Evolutionary conservation across 495 filamentous ascomycete species (phyloP).

Genomic region (Parathielavia hyrcaniae): DNA sequence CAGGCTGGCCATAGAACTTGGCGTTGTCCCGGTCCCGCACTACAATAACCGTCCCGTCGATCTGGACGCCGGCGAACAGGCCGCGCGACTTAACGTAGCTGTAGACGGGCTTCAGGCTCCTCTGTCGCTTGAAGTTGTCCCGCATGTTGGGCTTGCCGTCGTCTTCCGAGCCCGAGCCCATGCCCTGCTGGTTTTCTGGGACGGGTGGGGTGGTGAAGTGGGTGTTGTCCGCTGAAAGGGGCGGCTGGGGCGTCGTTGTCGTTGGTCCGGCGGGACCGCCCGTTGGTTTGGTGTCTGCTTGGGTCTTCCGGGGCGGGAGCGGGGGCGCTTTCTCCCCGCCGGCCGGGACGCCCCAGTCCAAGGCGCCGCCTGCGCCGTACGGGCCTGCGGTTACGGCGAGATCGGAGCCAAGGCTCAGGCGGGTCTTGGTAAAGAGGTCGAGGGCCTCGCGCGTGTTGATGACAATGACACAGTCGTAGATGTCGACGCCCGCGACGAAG

Average conservation of each 20-base stretch:
- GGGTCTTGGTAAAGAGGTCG: conserved; percentile 63
- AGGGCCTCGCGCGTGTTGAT: conserved; percentile 71
- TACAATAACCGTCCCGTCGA: conserved; percentile 73
- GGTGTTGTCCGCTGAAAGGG: conserved; percentile 21
- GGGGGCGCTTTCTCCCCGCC: conserved; percentile 7
- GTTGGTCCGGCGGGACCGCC: background rate
- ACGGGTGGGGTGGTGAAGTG: conserved; percentile 16
- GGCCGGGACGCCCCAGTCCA: conserved; percentile 46
- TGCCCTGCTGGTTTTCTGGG: conserved; percentile 9
- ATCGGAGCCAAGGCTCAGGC: conserved; percentile 69
- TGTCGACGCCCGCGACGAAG: conserved; percentile 73
- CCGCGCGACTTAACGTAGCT: conserved; percentile 78
- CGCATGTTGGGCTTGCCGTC: conserved; percentile 23
- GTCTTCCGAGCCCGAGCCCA: conserved; percentile 3
- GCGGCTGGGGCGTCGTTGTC: background rate
- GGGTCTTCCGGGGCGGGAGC: background rate
- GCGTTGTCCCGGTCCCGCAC: conserved; percentile 78
- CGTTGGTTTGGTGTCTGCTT: background rate
- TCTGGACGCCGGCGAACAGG: conserved; percentile 68
- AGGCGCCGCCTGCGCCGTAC: conserved; percentile 60
- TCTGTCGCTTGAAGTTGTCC: conserved; percentile 22
- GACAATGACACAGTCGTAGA: conserved; percentile 78
- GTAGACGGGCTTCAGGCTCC: conserved; percentile 52
- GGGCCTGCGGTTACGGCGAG: conserved; percentile 69
- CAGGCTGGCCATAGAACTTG: conserved; percentile 60